Evolutionary conservation across 352 stramenopile species (phyloP), one percentile per base, ranked within the genome.

Genomic region (Pythium brassicae): DNA sequence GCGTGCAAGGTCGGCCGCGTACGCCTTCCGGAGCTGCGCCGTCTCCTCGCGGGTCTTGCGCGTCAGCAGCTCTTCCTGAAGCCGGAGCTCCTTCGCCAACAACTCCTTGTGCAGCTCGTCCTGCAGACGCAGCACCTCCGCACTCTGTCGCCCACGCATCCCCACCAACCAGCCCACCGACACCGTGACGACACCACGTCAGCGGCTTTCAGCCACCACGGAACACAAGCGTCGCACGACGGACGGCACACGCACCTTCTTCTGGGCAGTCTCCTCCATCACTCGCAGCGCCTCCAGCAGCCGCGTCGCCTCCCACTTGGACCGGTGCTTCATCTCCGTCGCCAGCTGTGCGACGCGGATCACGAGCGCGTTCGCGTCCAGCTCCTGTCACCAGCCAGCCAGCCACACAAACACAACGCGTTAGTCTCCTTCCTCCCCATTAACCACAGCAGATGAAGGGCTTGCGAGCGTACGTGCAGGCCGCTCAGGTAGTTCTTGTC

Each of bases 271-370:
- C 50, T 89, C 75, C 58, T 92, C 79, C 82, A 93, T 91, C 53
- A 76, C 78, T 10, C 74, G 75, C 48, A 93, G 61, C 19, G 83
- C 81, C 53, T 93, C 83, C 23, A 89, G 52, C 39, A 93, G 55
- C 43, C 80, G 77, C 44, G 89, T 76, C 27, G 83, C 79, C 61
- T 93, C 83, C 83, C 83, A 93, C 62, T 93, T 90, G 19, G 83
- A 86, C 20, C 83, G 83, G 66, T 93, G 78, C 77, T 93, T 93
- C 83, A 93, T 93, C 66, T 93, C 83, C 4, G 80, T 91, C 52
- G 80, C 75, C 22, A 93, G 56, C 54, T 93, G 83, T 3, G 83
- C 80, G 23, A 93, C 78, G 27, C 83, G 83, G 49, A 93, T 83
- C 10, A 78, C 74, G n/a, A 93, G 59, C 43, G 74, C 69, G 46